Conservation (phyloP, 805 yeast genomes). For the Saturnispora halmiae region DNA sequence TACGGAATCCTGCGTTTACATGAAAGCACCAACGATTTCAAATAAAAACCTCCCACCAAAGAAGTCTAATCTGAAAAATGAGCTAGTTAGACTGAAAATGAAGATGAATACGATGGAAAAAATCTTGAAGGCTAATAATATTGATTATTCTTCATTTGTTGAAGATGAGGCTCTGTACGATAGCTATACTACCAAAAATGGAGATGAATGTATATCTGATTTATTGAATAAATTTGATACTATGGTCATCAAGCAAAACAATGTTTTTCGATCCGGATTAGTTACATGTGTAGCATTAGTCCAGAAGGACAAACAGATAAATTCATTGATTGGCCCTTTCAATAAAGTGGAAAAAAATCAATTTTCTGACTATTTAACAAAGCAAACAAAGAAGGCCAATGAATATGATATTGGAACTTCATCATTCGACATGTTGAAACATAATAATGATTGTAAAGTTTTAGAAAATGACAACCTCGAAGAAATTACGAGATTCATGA, state of each 20-base stretch:
- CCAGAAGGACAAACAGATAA: slow-evolving; percentile 30
- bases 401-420: background rate
- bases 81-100: slow-evolving; percentile 32
- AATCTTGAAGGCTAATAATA: slow-evolving; percentile 24
- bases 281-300: slow-evolving; percentile 34
- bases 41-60: slow-evolving; percentile 13
- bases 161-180: slow-evolving; percentile 8
- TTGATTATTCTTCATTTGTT: slow-evolving; percentile 20
- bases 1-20: slow-evolving; percentile 35
- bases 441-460: too few species aligned
- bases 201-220: slow-evolving; percentile 30
- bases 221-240: slow-evolving; percentile 34
- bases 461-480: too few species aligned
- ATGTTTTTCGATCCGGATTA: slow-evolving; percentile 35
- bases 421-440: slow-evolving; percentile 2
- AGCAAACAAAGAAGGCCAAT: background rate
- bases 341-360: slow-evolving; percentile 21
- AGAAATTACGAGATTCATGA: background rate
- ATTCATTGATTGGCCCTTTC: slow-evolving; percentile 25
- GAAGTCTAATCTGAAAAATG: slow-evolving; percentile 32
- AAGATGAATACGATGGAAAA: slow-evolving; percentile 33
- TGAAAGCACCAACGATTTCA: slow-evolving; percentile 25
- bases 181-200: background rate
- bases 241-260: slow-evolving; percentile 36
- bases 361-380: background rate